Base-by-base conservation (phyloP, 768 basidiomycete species). In the Termitomyces titanicus region DNA sequence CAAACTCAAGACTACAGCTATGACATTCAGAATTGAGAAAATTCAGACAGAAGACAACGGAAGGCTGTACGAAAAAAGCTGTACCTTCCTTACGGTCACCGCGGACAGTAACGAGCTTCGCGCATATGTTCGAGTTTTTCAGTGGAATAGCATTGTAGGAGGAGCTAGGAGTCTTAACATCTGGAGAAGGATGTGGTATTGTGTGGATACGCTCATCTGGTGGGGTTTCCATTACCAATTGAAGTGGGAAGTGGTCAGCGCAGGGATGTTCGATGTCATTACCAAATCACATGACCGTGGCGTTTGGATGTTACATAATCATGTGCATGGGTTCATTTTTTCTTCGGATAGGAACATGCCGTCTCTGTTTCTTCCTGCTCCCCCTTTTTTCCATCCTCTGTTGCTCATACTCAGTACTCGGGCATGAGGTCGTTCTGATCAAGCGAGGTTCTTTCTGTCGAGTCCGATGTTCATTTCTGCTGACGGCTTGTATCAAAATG, bases 61-160 rank as follows among this genome's bases (percentile, higher is more conserved):
- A 31, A 38, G 42, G 34, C 52, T 15, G 49, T 64, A 87, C 89
- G n/a, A n/a, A n/a, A n/a, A n/a, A 38, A 44, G 34, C 52, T 15
- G 49, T 64, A 87, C 89, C 83, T 78, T 91, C 88, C 64, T 77
- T 84, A 42, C 81, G 76, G 10, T 86, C 87, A n/a, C 75, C 64
- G 51, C 78, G 82, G 2, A 71, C 71, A 0, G 88, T 89, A 24
- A 85, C 69, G 8, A 91, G 71, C 64, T 87, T 89, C 18, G 89
- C 89, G 78, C 89, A 91, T 81, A 86, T 72, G 78, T 71, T 61
- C n/a, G 65, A 54, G 35, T 58, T 25, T 37, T 46, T 54, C 10
- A 46, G 25, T 22, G 35, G 6, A 22, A 20, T 44, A 10, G 31
- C n/a, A 20, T 17, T 18, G 20, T 38, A 27, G 3, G 42, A 25